Conservation (phyloP, 2,329 filamentous ascomycete genomes). For the Sclerotinia nivalis region DNA sequence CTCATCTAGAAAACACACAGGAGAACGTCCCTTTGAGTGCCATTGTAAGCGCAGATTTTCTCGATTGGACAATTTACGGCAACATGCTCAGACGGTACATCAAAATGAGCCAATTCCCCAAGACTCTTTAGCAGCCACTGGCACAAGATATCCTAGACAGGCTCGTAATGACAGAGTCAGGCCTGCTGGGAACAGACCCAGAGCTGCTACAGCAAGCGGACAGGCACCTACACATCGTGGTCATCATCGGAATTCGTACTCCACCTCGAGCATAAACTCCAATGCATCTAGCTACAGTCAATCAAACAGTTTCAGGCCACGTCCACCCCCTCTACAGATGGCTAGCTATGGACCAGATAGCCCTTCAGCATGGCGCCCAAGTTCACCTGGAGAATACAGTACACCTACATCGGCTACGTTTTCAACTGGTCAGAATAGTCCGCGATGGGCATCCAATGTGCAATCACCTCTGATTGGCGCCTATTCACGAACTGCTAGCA, state of each 20-base stretch:
- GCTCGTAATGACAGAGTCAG: slow-evolving; percentile 84
- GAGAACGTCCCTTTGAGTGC: slow-evolving; percentile 93
- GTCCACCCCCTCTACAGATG: slow-evolving; percentile 73
- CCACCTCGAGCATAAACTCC: slow-evolving; percentile 82
- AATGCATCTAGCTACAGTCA: slow-evolving; percentile 55
- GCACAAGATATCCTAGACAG: slow-evolving; percentile 88
- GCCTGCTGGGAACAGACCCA: slow-evolving; percentile 68
- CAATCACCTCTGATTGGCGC: slow-evolving; percentile 68
- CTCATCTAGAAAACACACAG: slow-evolving; percentile 80
- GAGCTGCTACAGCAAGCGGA: slow-evolving; percentile 76
- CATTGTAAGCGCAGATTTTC: slow-evolving; percentile 94
- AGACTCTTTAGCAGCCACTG: slow-evolving; percentile 89
- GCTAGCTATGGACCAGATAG: slow-evolving; percentile 65
- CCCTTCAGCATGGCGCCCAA: slow-evolving; percentile 55
- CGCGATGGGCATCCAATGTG: slow-evolving; percentile 67
- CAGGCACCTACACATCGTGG: slow-evolving; percentile 70
- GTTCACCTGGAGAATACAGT: slow-evolving; percentile 72
- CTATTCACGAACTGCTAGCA: slow-evolving; percentile 68
- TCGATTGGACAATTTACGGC: slow-evolving; percentile 87
- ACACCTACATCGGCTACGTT: slow-evolving; percentile 85
- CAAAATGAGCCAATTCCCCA: slow-evolving; percentile 95
- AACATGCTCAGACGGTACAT: slow-evolving; percentile 97
- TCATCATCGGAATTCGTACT: slow-evolving; percentile 79
- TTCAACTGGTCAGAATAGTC: slow-evolving; percentile 74
- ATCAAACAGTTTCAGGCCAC: slow-evolving; percentile 65